These are phyloP conservation scores for Coprinellus micaceus DNA, from an alignment of 768 basidiomycete genomes.

Conservation along the genomic window DNA sequence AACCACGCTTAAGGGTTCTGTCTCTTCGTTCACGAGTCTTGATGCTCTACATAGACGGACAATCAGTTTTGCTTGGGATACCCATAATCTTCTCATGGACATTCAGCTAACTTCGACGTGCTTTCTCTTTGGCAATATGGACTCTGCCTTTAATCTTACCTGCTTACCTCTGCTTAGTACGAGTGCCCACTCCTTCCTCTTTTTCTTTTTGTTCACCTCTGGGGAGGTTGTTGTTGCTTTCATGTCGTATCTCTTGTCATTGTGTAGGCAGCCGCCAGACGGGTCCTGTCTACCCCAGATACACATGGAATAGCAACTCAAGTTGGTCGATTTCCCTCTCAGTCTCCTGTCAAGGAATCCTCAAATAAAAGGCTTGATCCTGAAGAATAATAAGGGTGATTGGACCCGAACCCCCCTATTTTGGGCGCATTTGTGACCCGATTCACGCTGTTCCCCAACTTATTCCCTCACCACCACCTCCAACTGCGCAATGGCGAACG, in stretches of 20 bases:
- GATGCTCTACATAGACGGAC: neutral
- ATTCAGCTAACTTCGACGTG: neutral
- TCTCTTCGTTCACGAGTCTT: neutral
- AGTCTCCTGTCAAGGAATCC: neutral
- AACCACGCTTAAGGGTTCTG: neutral
- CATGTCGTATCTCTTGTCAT: neutral
- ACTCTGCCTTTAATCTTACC: neutral
- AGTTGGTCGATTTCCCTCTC: neutral
- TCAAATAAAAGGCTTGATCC: no score
- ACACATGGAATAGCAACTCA: neutral
- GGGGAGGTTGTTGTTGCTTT: neutral
- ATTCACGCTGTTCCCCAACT: neutral
- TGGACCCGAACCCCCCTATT: no score
- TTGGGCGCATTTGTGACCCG: no score
- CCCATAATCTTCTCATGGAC: neutral
- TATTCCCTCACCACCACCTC: neutral
- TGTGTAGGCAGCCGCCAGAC: neutral
- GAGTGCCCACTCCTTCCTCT: neutral
- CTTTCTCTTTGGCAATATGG: neutral
- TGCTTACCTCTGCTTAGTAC: neutral
- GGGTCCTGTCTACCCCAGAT: neutral
- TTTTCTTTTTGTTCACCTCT: neutral
- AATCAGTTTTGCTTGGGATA: neutral
- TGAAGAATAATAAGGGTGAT: no score
- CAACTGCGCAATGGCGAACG: slow-evolving; percentile 36